A percentile compares a stretch with the other conserved stretches of the same genome.
Evolutionary conservation across 2,329 filamentous ascomycete genomes (phyloP).

Genomic region (Fusarium pininemorale): DNA sequence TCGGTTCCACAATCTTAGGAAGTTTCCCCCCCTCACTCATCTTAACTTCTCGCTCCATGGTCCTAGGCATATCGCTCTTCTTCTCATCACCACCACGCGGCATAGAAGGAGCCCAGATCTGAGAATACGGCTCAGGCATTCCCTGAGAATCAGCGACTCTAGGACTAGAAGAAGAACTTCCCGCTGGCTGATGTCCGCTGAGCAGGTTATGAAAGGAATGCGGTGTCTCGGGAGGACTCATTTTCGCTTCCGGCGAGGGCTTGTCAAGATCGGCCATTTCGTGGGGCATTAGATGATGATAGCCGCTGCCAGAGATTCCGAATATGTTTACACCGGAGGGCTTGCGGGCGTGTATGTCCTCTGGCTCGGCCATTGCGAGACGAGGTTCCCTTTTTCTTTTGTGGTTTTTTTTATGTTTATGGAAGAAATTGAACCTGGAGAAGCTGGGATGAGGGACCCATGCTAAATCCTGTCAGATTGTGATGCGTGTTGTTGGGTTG

Average conservation of each 20-base stretch:
- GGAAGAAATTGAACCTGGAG: not conserved
- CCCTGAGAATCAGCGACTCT: constrained; percentile 1
- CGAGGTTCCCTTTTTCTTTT: not conserved
- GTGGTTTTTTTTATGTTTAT: not conserved
- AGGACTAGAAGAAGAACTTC: constrained; percentile 25
- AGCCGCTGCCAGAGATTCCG: constrained; percentile 31
- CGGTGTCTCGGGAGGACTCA: constrained; percentile 34
- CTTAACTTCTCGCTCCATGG: not conserved
- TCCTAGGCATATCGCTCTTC: constrained; percentile 13
- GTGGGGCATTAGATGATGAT: constrained; percentile 37
- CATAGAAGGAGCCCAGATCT: constrained; percentile 38
- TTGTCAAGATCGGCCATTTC: constrained; percentile 32
- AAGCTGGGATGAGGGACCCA: constrained; percentile 16
- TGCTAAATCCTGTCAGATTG: not conserved
- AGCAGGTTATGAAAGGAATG: constrained; percentile 33
- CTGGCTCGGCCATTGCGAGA: constrained; percentile 28
- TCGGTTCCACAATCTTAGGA: constrained; percentile 21
- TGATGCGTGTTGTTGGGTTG: not conserved
- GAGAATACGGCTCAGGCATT: constrained; percentile 27
- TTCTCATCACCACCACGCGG: constrained; percentile 6
- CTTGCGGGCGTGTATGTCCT: constrained; percentile 9
- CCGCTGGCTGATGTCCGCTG: constrained; percentile 4
- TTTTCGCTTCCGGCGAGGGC: constrained; percentile 24
- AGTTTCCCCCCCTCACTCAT: not conserved
- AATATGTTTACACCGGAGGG: constrained; percentile 30